phyloP scores from a whole-genome alignment of 2,329 filamentous ascomycete genomes.

The Pseudocercospora cruenta region DNA sequence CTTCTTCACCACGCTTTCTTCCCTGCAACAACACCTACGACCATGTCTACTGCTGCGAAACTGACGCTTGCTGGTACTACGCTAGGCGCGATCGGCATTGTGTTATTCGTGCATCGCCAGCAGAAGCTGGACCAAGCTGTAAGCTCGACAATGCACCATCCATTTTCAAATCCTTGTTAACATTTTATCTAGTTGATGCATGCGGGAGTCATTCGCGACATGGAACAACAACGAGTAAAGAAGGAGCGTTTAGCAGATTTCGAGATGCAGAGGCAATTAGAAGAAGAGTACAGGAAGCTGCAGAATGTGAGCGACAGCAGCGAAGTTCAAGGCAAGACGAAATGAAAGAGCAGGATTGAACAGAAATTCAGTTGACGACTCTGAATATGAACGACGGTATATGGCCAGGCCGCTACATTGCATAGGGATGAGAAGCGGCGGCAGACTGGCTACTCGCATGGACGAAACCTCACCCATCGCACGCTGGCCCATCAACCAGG shows the following conservation, averaged over 20 bases:
- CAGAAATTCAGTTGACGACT: neutral
- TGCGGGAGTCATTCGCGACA: constrained; percentile 86
- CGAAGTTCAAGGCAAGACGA: constrained; percentile 28
- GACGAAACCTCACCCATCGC: neutral
- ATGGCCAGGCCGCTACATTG: neutral
- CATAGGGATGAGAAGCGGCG: neutral
- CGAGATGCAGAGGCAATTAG: constrained; percentile 82
- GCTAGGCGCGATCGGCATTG: constrained; percentile 72
- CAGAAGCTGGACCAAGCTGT: constrained; percentile 84
- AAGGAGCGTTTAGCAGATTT: constrained; percentile 91
- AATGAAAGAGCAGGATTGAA: constrained; percentile 14
- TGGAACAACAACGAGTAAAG: constrained; percentile 91
- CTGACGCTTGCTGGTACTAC: constrained; percentile 79
- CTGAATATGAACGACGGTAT: neutral
- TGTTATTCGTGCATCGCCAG: constrained; percentile 85
- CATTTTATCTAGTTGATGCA: constrained; percentile 77
- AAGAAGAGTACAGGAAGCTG: constrained; percentile 86
- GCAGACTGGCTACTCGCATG: neutral
- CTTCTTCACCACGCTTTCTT: neutral
- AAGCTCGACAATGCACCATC: constrained; percentile 39
- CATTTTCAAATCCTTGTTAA: constrained; percentile 14
- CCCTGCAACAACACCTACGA: neutral
- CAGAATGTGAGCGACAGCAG: constrained; percentile 71
- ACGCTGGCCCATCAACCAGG: neutral
- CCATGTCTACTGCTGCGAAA: constrained; percentile 92